phyloP scores from a whole-genome alignment of 495 filamentous ascomycete genomes.

The Daldinia loculata region DNA sequence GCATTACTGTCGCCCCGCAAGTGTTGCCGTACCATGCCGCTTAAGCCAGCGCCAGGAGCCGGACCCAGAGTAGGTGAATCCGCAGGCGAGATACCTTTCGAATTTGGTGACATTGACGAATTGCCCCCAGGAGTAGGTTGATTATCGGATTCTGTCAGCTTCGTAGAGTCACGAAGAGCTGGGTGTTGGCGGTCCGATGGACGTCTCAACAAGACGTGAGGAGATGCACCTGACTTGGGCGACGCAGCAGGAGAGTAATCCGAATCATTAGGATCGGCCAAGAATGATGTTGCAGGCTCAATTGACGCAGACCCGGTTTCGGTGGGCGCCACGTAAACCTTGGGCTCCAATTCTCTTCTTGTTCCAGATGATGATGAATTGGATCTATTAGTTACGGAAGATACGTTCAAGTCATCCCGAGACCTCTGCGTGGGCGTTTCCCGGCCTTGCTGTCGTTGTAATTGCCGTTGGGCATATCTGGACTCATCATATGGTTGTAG shows the following conservation, averaged over 20 bases:
- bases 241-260: slow-evolving; percentile 39
- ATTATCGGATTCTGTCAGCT: slow-evolving; percentile 46
- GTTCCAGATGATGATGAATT: slow-evolving; percentile 47
- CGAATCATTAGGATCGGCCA: slow-evolving; percentile 47
- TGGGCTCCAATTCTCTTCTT: slow-evolving; percentile 33
- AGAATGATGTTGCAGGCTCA: slow-evolving; percentile 53
- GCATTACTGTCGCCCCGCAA: slow-evolving; percentile 81
- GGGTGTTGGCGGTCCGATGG: slow-evolving; percentile 58
- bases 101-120: slow-evolving; percentile 36
- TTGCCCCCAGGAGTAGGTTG: slow-evolving; percentile 43
- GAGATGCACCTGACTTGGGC: slow-evolving; percentile 33
- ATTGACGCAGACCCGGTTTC: slow-evolving; percentile 29
- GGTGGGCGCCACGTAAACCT: slow-evolving; percentile 16
- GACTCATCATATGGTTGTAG: slow-evolving; percentile 79
- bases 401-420: slow-evolving; percentile 47
- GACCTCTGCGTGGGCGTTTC: slow-evolving; percentile 55
- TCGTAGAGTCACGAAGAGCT: slow-evolving; percentile 52
- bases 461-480: slow-evolving; percentile 82
- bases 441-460: slow-evolving; percentile 77
- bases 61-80: slow-evolving; percentile 88
- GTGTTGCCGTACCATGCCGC: slow-evolving; percentile 85
- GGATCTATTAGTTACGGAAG: slow-evolving; percentile 40
- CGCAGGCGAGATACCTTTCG: slow-evolving; percentile 44
- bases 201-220: slow-evolving; percentile 47
- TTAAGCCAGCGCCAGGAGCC: slow-evolving; percentile 67